Percentiles rank a stretch among this genome's conserved stretches.
Conservation (phyloP, 257 asterid genomes). For the Misopates orontium region DNA sequence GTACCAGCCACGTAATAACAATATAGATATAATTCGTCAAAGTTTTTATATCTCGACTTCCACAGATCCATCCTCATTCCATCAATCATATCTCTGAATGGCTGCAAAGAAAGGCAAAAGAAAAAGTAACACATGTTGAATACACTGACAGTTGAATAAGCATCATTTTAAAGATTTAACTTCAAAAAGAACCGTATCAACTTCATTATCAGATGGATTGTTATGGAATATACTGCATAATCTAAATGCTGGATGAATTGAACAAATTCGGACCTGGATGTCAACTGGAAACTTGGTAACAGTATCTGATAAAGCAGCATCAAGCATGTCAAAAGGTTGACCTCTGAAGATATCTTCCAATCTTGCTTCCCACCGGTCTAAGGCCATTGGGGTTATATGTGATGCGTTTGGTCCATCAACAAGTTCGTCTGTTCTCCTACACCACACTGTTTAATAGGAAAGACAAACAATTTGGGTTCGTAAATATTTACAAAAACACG, state of each 20-base stretch:
- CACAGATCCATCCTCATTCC: conserved; percentile 95
- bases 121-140: not conserved
- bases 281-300: conserved; percentile 80
- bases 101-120: too few species aligned
- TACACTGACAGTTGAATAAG: too few species aligned
- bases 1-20: conserved; percentile 99
- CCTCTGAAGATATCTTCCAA: conserved; percentile 80
- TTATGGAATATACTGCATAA: too few species aligned
- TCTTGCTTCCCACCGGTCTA: conserved; percentile 95
- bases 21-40: conserved; percentile 86
- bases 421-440: conserved; percentile 97
- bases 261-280: conserved; percentile 64
- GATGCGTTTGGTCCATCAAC: conserved; percentile 99
- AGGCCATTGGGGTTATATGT: conserved; percentile 86
- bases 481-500: too few species aligned
- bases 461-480: conserved; percentile 1
- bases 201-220: too few species aligned
- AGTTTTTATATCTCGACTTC: conserved; percentile 85
- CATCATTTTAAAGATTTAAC: too few species aligned
- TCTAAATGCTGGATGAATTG: not conserved
- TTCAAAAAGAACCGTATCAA: too few species aligned
- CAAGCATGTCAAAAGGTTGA: conserved; percentile 97
- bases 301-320: conserved; percentile 92
- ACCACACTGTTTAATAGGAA: conserved; percentile 68
- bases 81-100: conserved; percentile 95